These are phyloP conservation scores for Bacidia gigantensis DNA, from an alignment of 495 filamentous ascomycete genomes.

Conservation along the genomic window DNA sequence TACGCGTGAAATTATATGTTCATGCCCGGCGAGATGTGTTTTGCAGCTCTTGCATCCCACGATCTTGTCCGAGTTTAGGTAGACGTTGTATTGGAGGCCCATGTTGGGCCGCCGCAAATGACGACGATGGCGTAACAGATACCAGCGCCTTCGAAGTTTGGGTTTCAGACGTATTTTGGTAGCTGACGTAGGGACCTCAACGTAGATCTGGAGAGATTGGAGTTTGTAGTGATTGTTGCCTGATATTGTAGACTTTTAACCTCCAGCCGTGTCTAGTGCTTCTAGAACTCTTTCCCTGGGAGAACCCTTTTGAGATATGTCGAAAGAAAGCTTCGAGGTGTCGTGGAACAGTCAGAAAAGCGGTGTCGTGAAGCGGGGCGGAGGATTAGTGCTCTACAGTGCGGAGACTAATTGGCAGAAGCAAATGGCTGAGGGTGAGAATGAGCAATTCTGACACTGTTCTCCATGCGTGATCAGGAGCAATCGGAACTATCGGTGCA, in stretches of 20 bases:
- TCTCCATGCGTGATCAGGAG: no score
- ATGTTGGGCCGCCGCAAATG: conserved; percentile 31
- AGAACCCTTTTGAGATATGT: no score
- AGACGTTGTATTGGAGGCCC: conserved; percentile 93
- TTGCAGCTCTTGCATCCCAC: conserved; percentile 96
- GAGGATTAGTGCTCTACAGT: no score
- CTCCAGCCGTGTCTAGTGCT: no score
- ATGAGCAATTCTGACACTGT: no score
- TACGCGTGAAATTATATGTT: conserved; percentile 92
- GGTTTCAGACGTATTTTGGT: background rate
- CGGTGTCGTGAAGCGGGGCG: background rate
- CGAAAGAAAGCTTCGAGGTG: no score
- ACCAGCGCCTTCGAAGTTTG: background rate
- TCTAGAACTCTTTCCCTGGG: no score
- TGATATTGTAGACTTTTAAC: no score
- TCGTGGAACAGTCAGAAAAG: background rate
- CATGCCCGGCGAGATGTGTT: conserved; percentile 83
- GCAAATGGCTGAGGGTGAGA: no score
- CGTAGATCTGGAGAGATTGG: background rate
- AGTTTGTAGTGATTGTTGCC: no score
- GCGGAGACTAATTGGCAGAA: no score
- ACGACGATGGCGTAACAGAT: background rate
- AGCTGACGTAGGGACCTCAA: background rate
- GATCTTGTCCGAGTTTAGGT: conserved; percentile 77
- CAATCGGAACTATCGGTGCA: no score